These are phyloP conservation scores for Talaromyces atroroseus DNA, from an alignment of 2,329 filamentous ascomycete genomes.

Conservation along the genomic window DNA sequence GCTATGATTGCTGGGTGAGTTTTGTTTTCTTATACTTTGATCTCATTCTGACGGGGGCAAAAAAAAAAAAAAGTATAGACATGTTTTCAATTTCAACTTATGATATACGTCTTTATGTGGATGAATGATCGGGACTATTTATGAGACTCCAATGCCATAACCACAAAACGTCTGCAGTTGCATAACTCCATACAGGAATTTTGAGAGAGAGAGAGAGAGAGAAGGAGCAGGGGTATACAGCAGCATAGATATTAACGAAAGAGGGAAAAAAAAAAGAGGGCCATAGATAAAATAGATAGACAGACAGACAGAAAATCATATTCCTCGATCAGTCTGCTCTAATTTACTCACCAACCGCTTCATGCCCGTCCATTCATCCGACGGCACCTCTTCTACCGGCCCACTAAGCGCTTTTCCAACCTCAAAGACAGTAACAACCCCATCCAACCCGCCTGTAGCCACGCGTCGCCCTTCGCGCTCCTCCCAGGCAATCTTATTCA, in stretches of 20 bases:
- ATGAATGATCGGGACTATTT: not conserved
- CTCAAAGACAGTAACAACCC: constrained; percentile 86
- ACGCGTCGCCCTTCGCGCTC: constrained; percentile 77
- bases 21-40: no score
- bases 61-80: not conserved
- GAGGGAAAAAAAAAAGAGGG: not conserved
- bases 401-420: constrained; percentile 67
- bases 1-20: no score
- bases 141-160: not conserved
- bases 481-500: constrained; percentile 96
- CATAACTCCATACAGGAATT: not conserved
- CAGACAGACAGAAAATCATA: constrained; percentile 17
- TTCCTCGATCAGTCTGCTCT: constrained; percentile 49
- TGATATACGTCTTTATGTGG: not conserved
- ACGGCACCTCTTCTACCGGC: constrained; percentile 74
- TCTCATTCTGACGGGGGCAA: no score
- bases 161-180: not conserved
- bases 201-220: not conserved
- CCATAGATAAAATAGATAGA: constrained; percentile 11
- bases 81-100: not conserved
- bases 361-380: constrained; percentile 87
- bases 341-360: constrained; percentile 80
- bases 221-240: constrained; percentile 11
- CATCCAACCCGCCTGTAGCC: constrained; percentile 87
- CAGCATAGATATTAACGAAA: not conserved